These are phyloP conservation scores for Cercophora sp. DNA, from an alignment of 495 filamentous ascomycete species.

Conservation along the genomic window DNA sequence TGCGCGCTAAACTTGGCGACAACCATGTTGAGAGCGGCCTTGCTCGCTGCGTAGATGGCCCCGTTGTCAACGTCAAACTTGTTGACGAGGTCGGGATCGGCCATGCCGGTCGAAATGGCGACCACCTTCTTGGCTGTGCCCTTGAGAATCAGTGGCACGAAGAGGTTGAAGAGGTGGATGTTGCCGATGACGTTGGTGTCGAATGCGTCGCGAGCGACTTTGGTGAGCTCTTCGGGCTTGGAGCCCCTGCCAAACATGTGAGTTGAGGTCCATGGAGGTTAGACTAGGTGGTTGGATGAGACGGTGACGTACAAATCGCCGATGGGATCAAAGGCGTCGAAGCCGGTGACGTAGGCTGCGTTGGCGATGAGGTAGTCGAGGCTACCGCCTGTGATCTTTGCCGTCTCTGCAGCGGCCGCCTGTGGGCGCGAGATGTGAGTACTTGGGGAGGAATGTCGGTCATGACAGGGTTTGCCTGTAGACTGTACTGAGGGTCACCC, in stretches of 20 bases:
- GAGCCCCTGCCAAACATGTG: neutral
- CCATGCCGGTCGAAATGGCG: constrained; percentile 44
- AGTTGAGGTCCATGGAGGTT: neutral
- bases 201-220: constrained; percentile 28
- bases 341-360: constrained; percentile 30
- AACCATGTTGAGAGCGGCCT: constrained; percentile 43
- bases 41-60: constrained; percentile 34
- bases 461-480: too few species aligned
- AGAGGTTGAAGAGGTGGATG: constrained; percentile 50
- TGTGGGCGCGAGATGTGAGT: neutral
- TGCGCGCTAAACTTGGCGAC: constrained; percentile 46
- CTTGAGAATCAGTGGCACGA: constrained; percentile 48
- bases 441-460: neutral
- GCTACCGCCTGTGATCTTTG: constrained; percentile 36
- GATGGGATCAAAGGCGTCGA: constrained; percentile 21
- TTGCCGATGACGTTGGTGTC: constrained; percentile 46
- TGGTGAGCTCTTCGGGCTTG: constrained; percentile 25
- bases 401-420: constrained; percentile 27
- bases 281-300: neutral
- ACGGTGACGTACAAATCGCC: constrained; percentile 16
- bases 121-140: constrained; percentile 54
- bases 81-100: constrained; percentile 32
- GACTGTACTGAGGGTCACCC: neutral
- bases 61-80: constrained; percentile 23
- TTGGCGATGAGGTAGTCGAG: constrained; percentile 55